These are phyloP conservation scores for Excoecaria cochinchinensis DNA, from an alignment of 345 rosid species.

Conservation along the genomic window DNA sequence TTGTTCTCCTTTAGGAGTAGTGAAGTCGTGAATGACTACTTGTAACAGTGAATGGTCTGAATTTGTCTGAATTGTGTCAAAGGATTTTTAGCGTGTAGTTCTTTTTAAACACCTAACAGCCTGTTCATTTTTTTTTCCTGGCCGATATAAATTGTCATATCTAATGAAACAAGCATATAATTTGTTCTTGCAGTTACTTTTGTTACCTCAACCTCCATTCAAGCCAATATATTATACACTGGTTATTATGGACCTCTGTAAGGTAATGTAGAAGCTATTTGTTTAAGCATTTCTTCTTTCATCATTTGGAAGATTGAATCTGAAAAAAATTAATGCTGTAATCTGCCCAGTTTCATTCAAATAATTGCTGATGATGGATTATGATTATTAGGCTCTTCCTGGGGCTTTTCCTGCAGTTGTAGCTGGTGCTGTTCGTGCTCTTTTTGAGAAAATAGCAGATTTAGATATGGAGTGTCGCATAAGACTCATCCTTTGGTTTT, in stretches of 20 bases:
- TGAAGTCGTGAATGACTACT: background rate
- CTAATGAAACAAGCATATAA: background rate
- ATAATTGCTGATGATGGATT: slow-evolving; percentile 30
- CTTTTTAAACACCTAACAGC: background rate
- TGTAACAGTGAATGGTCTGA: background rate
- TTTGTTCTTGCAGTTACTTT: slow-evolving; percentile 68
- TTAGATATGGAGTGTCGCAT: slow-evolving; percentile 95
- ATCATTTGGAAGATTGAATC: no score
- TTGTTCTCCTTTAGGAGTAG: background rate
- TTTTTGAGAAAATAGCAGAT: slow-evolving; percentile 89
- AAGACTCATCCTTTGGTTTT: slow-evolving; percentile 94
- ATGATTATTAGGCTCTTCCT: slow-evolving; percentile 82
- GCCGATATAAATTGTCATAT: background rate
- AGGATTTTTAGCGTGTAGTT: background rate
- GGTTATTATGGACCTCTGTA: slow-evolving; percentile 97
- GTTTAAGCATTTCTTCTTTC: background rate
- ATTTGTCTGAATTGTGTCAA: background rate
- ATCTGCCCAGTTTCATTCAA: background rate
- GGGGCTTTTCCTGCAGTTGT: slow-evolving; percentile 99
- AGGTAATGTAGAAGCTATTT: slow-evolving; percentile 53
- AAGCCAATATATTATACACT: slow-evolving; percentile 86
- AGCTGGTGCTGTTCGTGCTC: slow-evolving; percentile 96
- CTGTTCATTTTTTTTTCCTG: background rate
- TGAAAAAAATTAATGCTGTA: background rate
- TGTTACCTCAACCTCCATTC: slow-evolving; percentile 93